Percentiles rank a stretch among this genome's conserved stretches.
These are phyloP conservation scores for Dryas drummondii DNA, from an alignment of 306 rosid species.

Conservation along the genomic window DNA sequence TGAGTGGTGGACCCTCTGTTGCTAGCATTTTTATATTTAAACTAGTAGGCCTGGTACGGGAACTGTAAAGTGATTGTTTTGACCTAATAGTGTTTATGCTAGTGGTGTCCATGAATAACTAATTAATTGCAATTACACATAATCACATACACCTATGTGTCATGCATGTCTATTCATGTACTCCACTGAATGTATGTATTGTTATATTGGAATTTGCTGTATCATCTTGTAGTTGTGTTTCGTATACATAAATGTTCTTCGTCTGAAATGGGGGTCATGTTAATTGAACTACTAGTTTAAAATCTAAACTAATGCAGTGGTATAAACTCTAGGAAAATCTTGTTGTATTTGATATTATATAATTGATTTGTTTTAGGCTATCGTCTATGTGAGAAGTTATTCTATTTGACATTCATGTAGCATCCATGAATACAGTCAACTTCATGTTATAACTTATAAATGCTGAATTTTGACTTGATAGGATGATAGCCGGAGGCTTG, in stretches of 20 bases:
- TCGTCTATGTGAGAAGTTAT: too few relatives aligned
- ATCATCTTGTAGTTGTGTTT: too few relatives aligned
- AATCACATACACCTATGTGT: background rate
- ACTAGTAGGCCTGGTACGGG: background rate
- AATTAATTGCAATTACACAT: background rate
- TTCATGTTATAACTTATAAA: constrained; percentile 17
- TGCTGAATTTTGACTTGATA: constrained; percentile 33
- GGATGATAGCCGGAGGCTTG: constrained; percentile 90
- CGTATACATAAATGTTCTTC: background rate
- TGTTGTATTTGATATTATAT: background rate
- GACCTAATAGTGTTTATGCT: background rate
- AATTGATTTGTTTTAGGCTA: background rate
- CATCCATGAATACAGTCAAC: background rate
- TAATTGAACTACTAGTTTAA: background rate
- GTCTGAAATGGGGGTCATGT: background rate
- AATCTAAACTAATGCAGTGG: background rate
- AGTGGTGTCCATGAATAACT: too few relatives aligned
- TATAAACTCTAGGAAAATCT: background rate
- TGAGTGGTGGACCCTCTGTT: background rate
- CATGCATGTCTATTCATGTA: background rate
- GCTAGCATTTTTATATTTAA: too few relatives aligned
- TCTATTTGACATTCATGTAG: background rate
- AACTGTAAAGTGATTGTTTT: background rate
- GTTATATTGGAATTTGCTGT: background rate
- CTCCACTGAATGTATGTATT: background rate